Evolutionary conservation across 1,284 basidiomycete genomes (phyloP).

Genomic region (Boletus semigastroideus): DNA sequence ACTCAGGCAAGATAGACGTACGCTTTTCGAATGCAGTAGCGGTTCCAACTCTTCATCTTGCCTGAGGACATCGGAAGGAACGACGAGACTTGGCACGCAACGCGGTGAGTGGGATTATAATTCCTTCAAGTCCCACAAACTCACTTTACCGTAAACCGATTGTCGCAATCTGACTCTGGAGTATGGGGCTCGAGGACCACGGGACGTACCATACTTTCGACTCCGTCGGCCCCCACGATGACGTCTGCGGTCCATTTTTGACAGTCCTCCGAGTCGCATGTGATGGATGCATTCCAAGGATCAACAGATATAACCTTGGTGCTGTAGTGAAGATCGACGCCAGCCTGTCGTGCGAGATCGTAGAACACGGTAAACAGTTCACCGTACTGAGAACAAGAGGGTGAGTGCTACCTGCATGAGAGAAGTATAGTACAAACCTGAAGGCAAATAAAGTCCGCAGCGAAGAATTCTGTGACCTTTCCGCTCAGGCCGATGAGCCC

Average conservation of each 20-base stretch:
- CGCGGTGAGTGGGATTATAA: neutral
- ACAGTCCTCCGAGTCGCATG: slow-evolving; percentile 40
- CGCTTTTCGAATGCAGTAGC: slow-evolving; percentile 32
- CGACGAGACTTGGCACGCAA: slow-evolving; percentile 22
- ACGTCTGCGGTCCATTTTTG: slow-evolving; percentile 44
- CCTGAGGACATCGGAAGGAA: slow-evolving; percentile 35
- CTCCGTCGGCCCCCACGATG: slow-evolving; percentile 56
- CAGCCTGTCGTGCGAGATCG: slow-evolving; percentile 45
- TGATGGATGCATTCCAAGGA: slow-evolving; percentile 37
- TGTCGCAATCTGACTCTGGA: slow-evolving; percentile 38
- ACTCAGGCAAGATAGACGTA: slow-evolving; percentile 11
- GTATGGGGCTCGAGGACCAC: slow-evolving; percentile 34
- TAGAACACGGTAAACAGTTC: slow-evolving; percentile 55
- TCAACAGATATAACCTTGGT: slow-evolving; percentile 47
- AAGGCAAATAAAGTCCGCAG: slow-evolving; percentile 36
- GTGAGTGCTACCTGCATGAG: neutral
- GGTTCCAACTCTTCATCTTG: slow-evolving; percentile 37
- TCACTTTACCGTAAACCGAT: slow-evolving; percentile 42
- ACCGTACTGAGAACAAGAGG: slow-evolving; percentile 44
- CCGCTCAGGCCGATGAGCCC: slow-evolving; percentile 35
- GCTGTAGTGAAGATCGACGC: slow-evolving; percentile 50
- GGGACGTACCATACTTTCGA: slow-evolving; percentile 51
- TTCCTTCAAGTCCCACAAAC: slow-evolving; percentile 10
- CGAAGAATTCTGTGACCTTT: slow-evolving; percentile 37
- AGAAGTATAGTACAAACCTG: too few species aligned